Evolutionary conservation across 768 basidiomycete genomes (phyloP).

Genomic region (Leccinum sublutescens): DNA sequence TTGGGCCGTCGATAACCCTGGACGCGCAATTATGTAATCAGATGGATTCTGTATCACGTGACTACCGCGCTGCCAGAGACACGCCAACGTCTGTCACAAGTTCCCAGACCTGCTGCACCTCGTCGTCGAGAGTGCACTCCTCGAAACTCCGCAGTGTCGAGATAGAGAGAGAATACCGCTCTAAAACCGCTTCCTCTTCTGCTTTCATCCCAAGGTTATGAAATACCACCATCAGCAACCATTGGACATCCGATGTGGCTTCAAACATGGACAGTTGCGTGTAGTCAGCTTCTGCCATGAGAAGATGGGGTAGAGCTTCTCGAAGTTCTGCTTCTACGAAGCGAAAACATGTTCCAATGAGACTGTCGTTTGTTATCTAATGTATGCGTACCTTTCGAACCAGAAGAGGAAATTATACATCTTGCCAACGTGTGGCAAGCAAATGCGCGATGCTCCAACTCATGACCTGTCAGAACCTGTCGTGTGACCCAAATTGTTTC

Average conservation of each 20-base stretch:
- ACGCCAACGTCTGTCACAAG: constrained; percentile 59
- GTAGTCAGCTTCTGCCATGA: constrained; percentile 68
- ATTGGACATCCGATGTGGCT: constrained; percentile 67
- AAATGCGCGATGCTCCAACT: constrained; percentile 74
- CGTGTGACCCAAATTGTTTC: background rate
- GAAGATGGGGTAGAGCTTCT: constrained; percentile 61
- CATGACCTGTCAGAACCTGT: constrained; percentile 68
- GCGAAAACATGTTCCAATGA: constrained; percentile 14
- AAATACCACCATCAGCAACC: constrained; percentile 66
- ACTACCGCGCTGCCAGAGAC: constrained; percentile 43
- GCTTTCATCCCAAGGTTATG: constrained; percentile 59
- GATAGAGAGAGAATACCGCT: constrained; percentile 47
- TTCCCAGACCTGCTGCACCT: constrained; percentile 55
- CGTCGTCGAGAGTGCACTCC: constrained; percentile 45
- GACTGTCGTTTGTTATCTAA: background rate
- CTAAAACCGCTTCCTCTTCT: constrained; percentile 55
- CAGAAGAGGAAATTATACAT: constrained; percentile 63
- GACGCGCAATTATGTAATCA: constrained; percentile 23
- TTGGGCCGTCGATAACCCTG: constrained; percentile 10
- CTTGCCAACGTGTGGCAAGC: constrained; percentile 73
- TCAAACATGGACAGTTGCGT: constrained; percentile 52
- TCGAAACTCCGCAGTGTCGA: constrained; percentile 43
- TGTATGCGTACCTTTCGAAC: constrained; percentile 41
- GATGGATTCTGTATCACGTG: constrained; percentile 20
- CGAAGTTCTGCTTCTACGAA: constrained; percentile 38